These are phyloP conservation scores for Zancudomyces culisetae DNA, from an alignment of 371 early-diverging fungal genomes.

Conservation along the genomic window DNA sequence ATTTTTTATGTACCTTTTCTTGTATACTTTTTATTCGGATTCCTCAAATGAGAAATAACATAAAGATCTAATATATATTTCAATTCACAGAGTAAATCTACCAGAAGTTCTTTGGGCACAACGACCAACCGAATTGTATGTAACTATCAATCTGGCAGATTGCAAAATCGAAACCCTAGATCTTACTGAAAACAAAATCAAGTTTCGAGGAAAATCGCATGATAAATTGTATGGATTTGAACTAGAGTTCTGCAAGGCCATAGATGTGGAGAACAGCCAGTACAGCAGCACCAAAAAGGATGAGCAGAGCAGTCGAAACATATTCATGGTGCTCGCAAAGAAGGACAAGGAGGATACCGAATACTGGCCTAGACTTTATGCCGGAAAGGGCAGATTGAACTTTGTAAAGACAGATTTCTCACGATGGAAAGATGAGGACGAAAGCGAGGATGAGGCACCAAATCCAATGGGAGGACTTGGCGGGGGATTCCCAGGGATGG, in stretches of 20 bases:
- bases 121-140: conserved; percentile 51
- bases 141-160: conserved; percentile 73
- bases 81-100: conserved; percentile 10
- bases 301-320: conserved; percentile 39
- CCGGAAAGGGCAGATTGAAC: conserved; percentile 40
- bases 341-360: conserved; percentile 27
- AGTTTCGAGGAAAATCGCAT: conserved; percentile 31
- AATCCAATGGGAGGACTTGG: conserved; percentile 13
- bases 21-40: too few species aligned
- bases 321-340: conserved; percentile 47
- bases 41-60: too few species aligned
- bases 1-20: too few species aligned
- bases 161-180: conserved; percentile 37
- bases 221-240: conserved; percentile 51
- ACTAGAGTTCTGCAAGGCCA: conserved; percentile 48
- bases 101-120: conserved; percentile 89
- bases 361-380: conserved; percentile 77
- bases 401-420: conserved; percentile 82
- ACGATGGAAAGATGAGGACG: conserved; percentile 84
- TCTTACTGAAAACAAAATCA: conserved; percentile 31
- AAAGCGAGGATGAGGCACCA: conserved; percentile 57
- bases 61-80: too few species aligned
- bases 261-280: conserved; percentile 56
- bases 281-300: too few species aligned
- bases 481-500: conserved; percentile 27